Evolutionary conservation across 768 basidiomycete species (phyloP), one percentile per base, ranked within the genome.

Genomic region (Mycena kentingensis): DNA sequence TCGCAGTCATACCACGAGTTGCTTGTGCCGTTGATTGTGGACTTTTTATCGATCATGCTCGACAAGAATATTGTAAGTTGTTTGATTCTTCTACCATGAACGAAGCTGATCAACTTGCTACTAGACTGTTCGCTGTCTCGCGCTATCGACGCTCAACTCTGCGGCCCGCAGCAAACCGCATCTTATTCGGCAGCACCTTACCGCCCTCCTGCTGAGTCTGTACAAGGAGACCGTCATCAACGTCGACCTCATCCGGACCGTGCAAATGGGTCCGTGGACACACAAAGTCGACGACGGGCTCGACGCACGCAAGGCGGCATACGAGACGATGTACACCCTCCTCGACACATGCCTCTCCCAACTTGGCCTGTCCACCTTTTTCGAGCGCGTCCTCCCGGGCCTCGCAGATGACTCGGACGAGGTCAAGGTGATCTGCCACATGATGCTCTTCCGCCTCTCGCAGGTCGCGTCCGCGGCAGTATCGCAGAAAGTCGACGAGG

Each of bases 191-290:
- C 92, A 95, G 16, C 91, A 96, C 59, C 76, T 98, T 22, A 67
- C 77, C 8, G 65, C 77, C 0, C 77, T 99, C 5, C 75, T 97
- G 39, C 93, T 94, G 1, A 81, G 79, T 51, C 74, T 99, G 24
- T 98, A 97, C 70, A 77, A 82, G 31, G 93, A 98, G 72, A 97
- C 95, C 0, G 65, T 78, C 28, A 72, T 94, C 65, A 92, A 91
- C 57, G 77, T 81, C 2, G 78, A 85, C 2, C 82, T 94, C 52
- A 85, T 96, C 64, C 84, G 89, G 26, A 91, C 88, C 2, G 93
- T 96, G 11, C 91, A 93, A 65, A 96, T 96, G 94, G 93, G 94
- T 19, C 93, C 94, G 2, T 96, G 93, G 93, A 90, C 87, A 24
- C 92, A 96, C 72, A 93, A 90, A 67, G 92, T 58, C n/a, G n/a